Percentiles rank a stretch among this genome's conserved stretches.
Evolutionary conservation across 2,329 filamentous ascomycete species (phyloP).

Genomic region (Cladophialophora immunda): DNA sequence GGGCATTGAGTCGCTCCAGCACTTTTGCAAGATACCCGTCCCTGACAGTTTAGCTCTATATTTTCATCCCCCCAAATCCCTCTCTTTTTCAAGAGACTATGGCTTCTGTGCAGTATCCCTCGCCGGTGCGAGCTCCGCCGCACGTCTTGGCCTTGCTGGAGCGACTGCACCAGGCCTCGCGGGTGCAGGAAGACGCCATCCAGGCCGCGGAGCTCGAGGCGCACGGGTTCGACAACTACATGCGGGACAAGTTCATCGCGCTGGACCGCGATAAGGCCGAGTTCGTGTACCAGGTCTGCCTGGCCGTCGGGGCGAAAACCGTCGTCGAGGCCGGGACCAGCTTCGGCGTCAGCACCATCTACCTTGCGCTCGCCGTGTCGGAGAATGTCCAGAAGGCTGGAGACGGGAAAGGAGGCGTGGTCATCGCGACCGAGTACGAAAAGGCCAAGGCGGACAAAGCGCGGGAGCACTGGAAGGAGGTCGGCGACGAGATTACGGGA

Average conservation of each 20-base stretch:
- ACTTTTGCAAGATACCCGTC: no score
- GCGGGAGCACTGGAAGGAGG: conserved; percentile 47
- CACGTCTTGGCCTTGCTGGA: conserved; percentile 37
- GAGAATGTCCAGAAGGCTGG: conserved; percentile 32
- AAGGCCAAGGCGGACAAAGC: conserved; percentile 46
- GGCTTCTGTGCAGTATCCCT: conserved; percentile 6
- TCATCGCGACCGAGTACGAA: conserved; percentile 54
- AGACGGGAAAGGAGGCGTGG: conserved; percentile 42
- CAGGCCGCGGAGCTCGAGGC: not conserved
- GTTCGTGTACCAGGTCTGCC: conserved; percentile 49
- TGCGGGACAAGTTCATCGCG: conserved; percentile 53
- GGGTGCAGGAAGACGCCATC: conserved; percentile 21
- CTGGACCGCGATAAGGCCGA: conserved; percentile 52
- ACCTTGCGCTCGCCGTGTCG: conserved; percentile 51
- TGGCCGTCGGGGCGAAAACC: conserved; percentile 45
- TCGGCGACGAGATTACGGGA: conserved; percentile 44
- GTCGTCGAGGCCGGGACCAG: conserved; percentile 54
- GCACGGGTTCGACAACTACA: conserved; percentile 32
- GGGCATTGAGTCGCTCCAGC: not conserved
- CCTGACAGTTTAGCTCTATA: no score
- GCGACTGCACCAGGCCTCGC: conserved; percentile 22
- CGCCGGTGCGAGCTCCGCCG: conserved; percentile 33
- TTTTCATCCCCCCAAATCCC: no score
- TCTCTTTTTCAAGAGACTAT: not conserved
- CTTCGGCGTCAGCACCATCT: conserved; percentile 55